Evolutionary conservation across 2,329 filamentous ascomycete species (phyloP).

Genomic region (Drechmeria coniospora): DNA sequence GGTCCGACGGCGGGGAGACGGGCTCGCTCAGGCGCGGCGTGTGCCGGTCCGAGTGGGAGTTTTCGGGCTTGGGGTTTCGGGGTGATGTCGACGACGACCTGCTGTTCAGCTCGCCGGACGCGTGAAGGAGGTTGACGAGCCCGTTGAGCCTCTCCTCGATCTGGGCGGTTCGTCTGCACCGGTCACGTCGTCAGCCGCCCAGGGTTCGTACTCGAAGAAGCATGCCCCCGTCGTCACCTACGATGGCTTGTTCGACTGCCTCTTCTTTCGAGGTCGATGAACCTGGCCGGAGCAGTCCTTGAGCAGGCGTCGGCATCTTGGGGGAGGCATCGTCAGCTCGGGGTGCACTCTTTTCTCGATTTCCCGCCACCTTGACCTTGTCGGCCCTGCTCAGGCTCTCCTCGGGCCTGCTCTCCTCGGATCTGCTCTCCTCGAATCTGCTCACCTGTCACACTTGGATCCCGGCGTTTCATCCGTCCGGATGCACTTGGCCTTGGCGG

Average conservation of each 20-base stretch:
- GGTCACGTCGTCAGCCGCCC: not conserved
- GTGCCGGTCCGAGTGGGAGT: slow-evolving; percentile 9
- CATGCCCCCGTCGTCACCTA: too few relatives aligned
- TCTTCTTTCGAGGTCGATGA: slow-evolving; percentile 34
- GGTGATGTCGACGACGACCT: slow-evolving; percentile 11
- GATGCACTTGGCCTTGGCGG: slow-evolving; percentile 35
- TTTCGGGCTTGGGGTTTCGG: slow-evolving; percentile 13
- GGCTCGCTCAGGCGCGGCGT: slow-evolving; percentile 7
- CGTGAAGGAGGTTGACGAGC: slow-evolving; percentile 30
- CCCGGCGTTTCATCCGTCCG: slow-evolving; percentile 20
- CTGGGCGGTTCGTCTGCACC: slow-evolving; percentile 28
- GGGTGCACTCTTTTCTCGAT: too few relatives aligned
- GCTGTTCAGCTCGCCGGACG: slow-evolving; percentile 21
- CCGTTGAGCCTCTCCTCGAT: slow-evolving; percentile 34
- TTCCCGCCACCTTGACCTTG: too few relatives aligned
- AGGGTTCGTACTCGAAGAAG: not conserved
- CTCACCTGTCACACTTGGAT: slow-evolving; percentile 30
- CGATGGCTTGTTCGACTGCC: slow-evolving; percentile 33
- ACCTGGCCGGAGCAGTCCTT: slow-evolving; percentile 32
- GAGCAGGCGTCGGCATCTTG: slow-evolving; percentile 30
- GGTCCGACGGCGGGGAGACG: not conserved
- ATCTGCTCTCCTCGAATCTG: too few relatives aligned
- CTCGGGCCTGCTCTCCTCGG: too few relatives aligned
- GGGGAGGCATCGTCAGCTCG: not conserved
- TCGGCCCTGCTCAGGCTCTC: too few relatives aligned